These are phyloP conservation scores for Hypoxylon crocopeplum DNA, from an alignment of 495 filamentous ascomycete genomes.

Conservation along the genomic window DNA sequence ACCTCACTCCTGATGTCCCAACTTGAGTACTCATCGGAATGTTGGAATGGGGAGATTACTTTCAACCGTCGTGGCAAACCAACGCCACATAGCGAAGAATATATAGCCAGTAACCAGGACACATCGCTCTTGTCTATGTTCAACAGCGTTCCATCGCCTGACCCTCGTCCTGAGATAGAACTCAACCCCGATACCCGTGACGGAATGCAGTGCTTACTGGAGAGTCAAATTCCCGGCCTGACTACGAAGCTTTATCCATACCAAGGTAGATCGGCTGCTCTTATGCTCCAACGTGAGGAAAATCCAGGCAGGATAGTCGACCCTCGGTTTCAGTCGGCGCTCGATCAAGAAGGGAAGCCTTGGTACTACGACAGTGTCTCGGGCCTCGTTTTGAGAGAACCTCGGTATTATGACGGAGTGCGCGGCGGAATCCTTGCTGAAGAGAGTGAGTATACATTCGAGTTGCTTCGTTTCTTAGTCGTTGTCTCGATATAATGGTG, in stretches of 20 bases:
- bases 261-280: conserved; percentile 80
- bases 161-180: conserved; percentile 60
- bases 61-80: background rate
- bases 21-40: conserved; percentile 61
- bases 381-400: conserved; percentile 64
- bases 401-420: conserved; percentile 74
- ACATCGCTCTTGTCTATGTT: conserved; percentile 82
- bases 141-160: conserved; percentile 80
- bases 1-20: conserved; percentile 58
- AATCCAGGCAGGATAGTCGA: conserved; percentile 70
- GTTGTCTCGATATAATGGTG: no score
- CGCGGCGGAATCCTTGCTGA: conserved; percentile 80
- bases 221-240: conserved; percentile 63
- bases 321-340: conserved; percentile 67
- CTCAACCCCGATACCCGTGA: conserved; percentile 61
- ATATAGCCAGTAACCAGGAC: conserved; percentile 44
- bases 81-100: background rate
- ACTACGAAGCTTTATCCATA: conserved; percentile 75
- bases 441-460: conserved; percentile 52
- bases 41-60: conserved; percentile 60
- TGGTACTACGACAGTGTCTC: conserved; percentile 79
- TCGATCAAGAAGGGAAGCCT: conserved; percentile 63
- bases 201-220: conserved; percentile 69
- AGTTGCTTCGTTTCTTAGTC: conserved; percentile 48
- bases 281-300: conserved; percentile 85